Base-by-base conservation (phyloP, 148 eudicot genomes). In the Nyssa sinensis region DNA sequence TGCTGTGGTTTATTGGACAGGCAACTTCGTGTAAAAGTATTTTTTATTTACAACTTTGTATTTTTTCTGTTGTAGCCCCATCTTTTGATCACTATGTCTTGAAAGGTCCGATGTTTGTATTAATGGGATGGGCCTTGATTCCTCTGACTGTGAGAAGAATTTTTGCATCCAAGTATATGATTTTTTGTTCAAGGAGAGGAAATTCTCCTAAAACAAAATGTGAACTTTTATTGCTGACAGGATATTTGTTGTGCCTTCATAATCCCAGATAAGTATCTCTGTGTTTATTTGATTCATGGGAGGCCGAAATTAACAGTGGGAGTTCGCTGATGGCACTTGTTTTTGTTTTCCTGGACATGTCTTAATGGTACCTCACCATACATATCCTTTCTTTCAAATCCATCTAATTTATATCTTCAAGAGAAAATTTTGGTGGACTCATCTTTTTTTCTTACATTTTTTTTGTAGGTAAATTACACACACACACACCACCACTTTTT, bases 251-350 rank as follows among this genome's bases (percentile, higher is more conserved):
- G 37, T 12, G 86, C 86, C 90, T 82, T 81, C 81, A 81, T 84
- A 80, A 84, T 84, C 84, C 83, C 84, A 77, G 72, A 29, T 72
- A 70, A 81, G 47, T 65, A 25, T 66, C 30, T 72, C 16, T 30
- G 73, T 80, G 77, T 80, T 82, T 82, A 80, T 78, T 71, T 84
- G 86, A 82, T 84, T 84, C 86, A 80, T 88, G 81, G 82, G 83
- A 81, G 86, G 84, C 79, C 60, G 39, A 86, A 21, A 84, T 32
- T 67, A 19, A 74, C 29, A 47, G 61, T 73, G 79, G 85, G 39
- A 81, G 85, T 75, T 81, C 69, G 86, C 83, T 87, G 83, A 79
- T 83, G 77, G 67, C 86, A 47, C 84, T 81, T n/a, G n/a, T n/a
- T 81, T 59, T 59, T 16, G 31, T 70, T 44, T 78, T 71, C 59